phyloP scores from a whole-genome alignment of 179 eudicot species.

The Beta corolliflora region DNA sequence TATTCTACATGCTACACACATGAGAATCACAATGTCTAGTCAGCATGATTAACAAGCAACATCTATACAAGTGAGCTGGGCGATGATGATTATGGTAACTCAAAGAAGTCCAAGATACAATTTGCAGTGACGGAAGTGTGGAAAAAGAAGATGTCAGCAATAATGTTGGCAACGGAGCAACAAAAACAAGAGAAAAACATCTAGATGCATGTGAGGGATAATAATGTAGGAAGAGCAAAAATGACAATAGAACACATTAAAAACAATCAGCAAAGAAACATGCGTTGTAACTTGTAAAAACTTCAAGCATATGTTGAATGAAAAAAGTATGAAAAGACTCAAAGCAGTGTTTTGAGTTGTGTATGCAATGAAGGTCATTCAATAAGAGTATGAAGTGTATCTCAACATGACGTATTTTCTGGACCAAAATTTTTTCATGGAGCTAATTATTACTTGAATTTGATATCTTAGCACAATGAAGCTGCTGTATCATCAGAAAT shows the following conservation, averaged over 20 bases:
- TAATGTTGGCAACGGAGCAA: background rate
- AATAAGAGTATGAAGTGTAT: background rate
- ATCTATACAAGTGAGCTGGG: background rate
- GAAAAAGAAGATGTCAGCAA: background rate
- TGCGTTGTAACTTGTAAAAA: background rate
- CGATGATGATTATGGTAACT: background rate
- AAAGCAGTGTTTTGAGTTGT: background rate
- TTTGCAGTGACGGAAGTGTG: background rate
- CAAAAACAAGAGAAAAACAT: background rate
- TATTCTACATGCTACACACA: background rate
- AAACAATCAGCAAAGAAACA: background rate
- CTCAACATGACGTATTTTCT: background rate
- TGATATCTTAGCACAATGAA: background rate
- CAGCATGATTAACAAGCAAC: background rate
- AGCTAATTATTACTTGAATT: background rate
- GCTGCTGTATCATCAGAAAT: background rate
- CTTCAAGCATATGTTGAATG: background rate
- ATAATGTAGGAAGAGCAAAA: background rate
- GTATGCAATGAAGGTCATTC: background rate
- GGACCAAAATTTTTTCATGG: background rate
- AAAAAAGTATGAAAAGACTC: background rate
- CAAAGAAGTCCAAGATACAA: too few relatives aligned
- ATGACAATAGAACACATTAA: background rate
- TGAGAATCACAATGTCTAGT: background rate
- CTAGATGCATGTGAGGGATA: background rate